Evolutionary conservation across 768 basidiomycete species (phyloP), one percentile per base, ranked within the genome.

Genomic region (Coprinopsis strossmayeri): DNA sequence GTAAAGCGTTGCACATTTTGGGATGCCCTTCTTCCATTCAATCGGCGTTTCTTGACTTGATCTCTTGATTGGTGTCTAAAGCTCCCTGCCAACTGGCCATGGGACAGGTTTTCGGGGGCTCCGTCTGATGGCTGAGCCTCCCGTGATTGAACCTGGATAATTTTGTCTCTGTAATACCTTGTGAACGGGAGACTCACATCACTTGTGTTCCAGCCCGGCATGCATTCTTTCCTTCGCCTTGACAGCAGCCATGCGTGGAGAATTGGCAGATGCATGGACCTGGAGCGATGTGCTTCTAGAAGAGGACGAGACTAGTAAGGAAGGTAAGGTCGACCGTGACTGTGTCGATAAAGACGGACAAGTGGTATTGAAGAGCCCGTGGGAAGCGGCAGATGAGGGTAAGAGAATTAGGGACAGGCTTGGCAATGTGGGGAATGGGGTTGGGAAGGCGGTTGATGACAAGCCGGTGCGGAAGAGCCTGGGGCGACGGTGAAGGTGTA

Each of bases 221-320:
- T 88, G 90, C 63, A 83, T 92, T 5, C 51, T 82, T 44, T 78
- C 87, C 5, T 84, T 92, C 57, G 51, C 81, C 12, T 52, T 73
- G 10, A 79, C 82, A 38, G 85, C 79, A 30, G 55, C 71, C 27
- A 49, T 70, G 32, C 74, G 80, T 51, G 86, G 90, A 46, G 92
- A 95, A 64, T 54, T 91, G n/a, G 56, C 54, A 11, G 73, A 79
- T 21, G 77, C 81, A 18, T 91, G 87, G 85, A 63, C 54, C 13
- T 93, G 87, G 87, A 73, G 67, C 45, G 89, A 91, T 64, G 73
- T 69, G 13, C 66, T 70, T 18, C 59, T 60, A 61, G 52, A 55
- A n/a, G 59, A 58, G 61, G 52, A 53, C 55, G 21, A 25, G 43
- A 53, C 26, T 40, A 34, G 46, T 48, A 51, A 30, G 27, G 51